Evolutionary conservation across 208 protist species (phyloP).

Genomic region (Acanthamoeba castellanii): DNA sequence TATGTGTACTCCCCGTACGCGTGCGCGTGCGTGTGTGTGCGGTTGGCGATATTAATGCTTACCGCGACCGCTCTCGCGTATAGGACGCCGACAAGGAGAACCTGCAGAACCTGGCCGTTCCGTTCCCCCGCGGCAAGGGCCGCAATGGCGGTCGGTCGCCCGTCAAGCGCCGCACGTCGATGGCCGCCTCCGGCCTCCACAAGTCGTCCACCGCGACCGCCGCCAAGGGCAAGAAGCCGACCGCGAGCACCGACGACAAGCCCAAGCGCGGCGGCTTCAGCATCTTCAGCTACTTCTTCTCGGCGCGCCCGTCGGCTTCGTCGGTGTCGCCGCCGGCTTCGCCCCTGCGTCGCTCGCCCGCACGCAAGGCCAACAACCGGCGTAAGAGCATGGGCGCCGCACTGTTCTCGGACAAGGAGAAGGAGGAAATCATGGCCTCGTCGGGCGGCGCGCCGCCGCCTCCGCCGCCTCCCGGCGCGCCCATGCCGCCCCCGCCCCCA

Average conservation of each 20-base stretch:
- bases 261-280: not conserved
- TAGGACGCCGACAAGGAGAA: slow-evolving; percentile 14
- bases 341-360: slow-evolving; percentile 5
- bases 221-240: not conserved
- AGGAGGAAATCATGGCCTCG: slow-evolving; percentile 13
- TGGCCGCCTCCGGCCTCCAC: not conserved
- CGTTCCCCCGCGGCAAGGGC: not conserved
- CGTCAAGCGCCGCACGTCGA: not conserved
- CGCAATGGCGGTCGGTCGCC: not conserved
- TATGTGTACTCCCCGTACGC: not conserved
- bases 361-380: slow-evolving; percentile 10
- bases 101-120: not conserved
- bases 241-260: not conserved
- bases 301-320: not conserved
- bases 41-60: not conserved
- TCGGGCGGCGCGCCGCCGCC: not conserved
- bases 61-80: not conserved
- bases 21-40: not conserved
- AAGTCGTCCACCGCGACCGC: not conserved
- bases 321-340: not conserved
- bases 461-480: not conserved
- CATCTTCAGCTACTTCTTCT: slow-evolving; percentile 19
- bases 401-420: slow-evolving; percentile 35
- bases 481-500: slow-evolving; percentile 3
- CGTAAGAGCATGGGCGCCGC: slow-evolving; percentile 38